These are phyloP conservation scores for Aegilops umbellulata DNA, from an alignment of 176 grass and related monocot species.

Conservation along the genomic window DNA sequence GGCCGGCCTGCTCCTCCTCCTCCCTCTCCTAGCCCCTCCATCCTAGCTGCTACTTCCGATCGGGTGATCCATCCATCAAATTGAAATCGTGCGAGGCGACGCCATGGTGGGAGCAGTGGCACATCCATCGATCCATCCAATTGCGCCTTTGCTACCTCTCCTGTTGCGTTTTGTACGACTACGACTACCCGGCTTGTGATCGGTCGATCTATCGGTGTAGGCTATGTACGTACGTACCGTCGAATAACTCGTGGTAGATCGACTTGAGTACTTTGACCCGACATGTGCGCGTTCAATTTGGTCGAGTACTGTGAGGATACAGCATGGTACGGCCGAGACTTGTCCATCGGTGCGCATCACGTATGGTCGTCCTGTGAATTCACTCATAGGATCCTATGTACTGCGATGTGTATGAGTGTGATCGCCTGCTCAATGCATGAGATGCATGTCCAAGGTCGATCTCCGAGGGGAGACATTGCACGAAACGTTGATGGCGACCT, in stretches of 20 bases:
- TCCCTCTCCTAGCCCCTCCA: too few relatives aligned
- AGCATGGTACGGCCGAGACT: background rate
- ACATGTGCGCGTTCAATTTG: background rate
- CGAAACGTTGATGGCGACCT: constrained; percentile 20
- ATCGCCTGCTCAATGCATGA: background rate
- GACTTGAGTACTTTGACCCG: background rate
- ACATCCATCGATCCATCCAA: constrained; percentile 20
- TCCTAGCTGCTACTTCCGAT: background rate
- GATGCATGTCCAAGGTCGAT: background rate
- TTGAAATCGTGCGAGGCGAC: constrained; percentile 4
- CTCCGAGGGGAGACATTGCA: background rate
- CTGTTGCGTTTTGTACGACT: background rate
- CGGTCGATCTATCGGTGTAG: background rate
- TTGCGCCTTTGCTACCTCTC: constrained; percentile 10
- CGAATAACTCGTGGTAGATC: background rate
- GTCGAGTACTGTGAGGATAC: background rate
- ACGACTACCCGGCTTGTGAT: background rate
- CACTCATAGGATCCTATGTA: background rate
- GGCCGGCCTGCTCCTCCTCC: background rate
- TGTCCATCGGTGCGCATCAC: background rate
- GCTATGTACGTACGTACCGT: background rate
- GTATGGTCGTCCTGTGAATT: background rate
- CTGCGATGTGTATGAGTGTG: background rate
- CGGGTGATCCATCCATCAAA: background rate
- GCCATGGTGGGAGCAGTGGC: constrained; percentile 1